A percentile compares a stretch with the other conserved stretches of the same genome.
Conservation (phyloP, 176 grass and related monocot genomes). For the Aegilops sharonensis region DNA sequence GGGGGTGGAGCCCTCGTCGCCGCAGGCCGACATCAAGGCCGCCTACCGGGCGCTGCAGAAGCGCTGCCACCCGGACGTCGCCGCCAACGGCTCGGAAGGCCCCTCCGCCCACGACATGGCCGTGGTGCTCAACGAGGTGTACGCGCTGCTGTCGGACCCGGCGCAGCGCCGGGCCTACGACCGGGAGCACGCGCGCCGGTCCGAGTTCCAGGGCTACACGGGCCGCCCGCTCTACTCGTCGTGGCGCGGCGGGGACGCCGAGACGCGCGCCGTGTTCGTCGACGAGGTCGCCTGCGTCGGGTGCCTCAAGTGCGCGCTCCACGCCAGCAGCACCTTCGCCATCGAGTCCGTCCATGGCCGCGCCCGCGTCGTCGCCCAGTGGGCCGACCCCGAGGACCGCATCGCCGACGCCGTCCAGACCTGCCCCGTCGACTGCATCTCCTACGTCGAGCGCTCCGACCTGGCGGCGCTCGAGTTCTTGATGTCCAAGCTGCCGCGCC, state of each 20-base stretch:
- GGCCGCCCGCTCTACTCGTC: slow-evolving; percentile 79
- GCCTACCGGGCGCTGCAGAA: slow-evolving; percentile 89
- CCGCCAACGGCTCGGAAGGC: background rate
- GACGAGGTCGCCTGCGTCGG: slow-evolving; percentile 87
- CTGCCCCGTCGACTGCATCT: slow-evolving; percentile 90
- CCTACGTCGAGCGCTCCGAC: slow-evolving; percentile 63
- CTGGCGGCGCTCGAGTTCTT: slow-evolving; percentile 86
- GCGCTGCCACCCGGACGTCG: slow-evolving; percentile 93
- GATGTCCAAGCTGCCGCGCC: slow-evolving; percentile 88
- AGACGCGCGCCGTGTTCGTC: slow-evolving; percentile 78
- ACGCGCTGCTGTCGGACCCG: slow-evolving; percentile 89
- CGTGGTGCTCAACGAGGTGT: slow-evolving; percentile 85
- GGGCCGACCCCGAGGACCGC: slow-evolving; percentile 87
- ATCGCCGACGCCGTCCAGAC: slow-evolving; percentile 79
- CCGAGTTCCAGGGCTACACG: slow-evolving; percentile 83
- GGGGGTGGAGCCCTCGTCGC: slow-evolving; percentile 62
- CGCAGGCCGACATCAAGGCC: slow-evolving; percentile 76
- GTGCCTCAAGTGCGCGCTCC: slow-evolving; percentile 90
- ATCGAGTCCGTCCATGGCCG: slow-evolving; percentile 80
- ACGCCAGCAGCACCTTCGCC: slow-evolving; percentile 73
- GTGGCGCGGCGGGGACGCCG: slow-evolving; percentile 61
- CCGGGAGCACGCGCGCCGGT: slow-evolving; percentile 79
- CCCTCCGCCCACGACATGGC: slow-evolving; percentile 68
- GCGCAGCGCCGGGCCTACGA: slow-evolving; percentile 66
- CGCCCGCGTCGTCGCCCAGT: slow-evolving; percentile 85